phyloP scores from a whole-genome alignment of 169 alveolate species.

The Theileria sp. region DNA sequence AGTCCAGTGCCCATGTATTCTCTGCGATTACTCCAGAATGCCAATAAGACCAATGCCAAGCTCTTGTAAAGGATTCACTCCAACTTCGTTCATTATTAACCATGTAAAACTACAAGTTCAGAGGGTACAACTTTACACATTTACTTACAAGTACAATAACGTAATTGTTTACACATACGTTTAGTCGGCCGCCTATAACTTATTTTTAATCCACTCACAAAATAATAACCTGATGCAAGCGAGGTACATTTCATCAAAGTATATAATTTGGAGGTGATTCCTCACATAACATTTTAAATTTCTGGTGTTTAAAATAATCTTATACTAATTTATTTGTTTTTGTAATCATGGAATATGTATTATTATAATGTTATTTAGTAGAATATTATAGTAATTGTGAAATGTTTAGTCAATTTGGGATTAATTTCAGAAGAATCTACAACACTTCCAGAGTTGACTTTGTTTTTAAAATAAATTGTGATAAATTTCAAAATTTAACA shows the following conservation, averaged over 20 bases:
- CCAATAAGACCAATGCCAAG: conserved; percentile 29
- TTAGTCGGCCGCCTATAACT: conserved; percentile 56
- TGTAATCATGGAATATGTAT: not conserved
- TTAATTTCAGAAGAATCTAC: not conserved
- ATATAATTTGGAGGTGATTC: conserved; percentile 46
- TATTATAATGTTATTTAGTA: not conserved
- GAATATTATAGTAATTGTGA: not conserved
- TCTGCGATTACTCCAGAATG: conserved; percentile 45
- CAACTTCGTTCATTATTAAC: conserved; percentile 31
- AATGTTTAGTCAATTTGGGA: not conserved
- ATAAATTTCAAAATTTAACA: not conserved
- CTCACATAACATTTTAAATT: not conserved
- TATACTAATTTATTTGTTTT: not conserved
- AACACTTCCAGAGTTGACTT: not conserved
- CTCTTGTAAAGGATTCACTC: conserved; percentile 24
- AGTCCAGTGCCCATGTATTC: conserved; percentile 57
- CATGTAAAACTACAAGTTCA: conserved; percentile 30
- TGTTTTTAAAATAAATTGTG: not conserved
- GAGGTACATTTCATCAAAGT: conserved; percentile 49
- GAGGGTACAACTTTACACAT: conserved; percentile 22
- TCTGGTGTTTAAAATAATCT: not conserved
- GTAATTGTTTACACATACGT: not conserved
- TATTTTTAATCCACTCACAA: conserved; percentile 45
- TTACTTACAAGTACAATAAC: not conserved
- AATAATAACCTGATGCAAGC: conserved; percentile 53